Evolutionary conservation across 306 rosid genomes (phyloP), one percentile per base, ranked within the genome.

Genomic region (Morella rubra): DNA sequence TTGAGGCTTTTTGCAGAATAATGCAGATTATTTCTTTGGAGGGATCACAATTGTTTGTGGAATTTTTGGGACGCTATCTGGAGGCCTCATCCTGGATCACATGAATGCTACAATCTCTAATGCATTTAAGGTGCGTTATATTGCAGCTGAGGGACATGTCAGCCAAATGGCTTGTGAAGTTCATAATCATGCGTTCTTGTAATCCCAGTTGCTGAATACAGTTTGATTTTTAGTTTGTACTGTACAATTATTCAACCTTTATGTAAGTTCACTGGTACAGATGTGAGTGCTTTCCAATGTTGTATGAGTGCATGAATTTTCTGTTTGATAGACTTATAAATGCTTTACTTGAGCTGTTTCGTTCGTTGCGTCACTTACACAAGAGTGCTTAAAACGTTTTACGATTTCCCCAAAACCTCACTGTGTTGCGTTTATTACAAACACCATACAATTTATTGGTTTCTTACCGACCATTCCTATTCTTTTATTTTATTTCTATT

Each of bases 21-120:
- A 90, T 82, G 93, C 98, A 68, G 98, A 95, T 84, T 61, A 90
- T 87, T 74, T 90, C 69, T 95, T 92, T 73, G 98, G 98, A 83
- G 96, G 92, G 62, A 76, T 95, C 53, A 95, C 98, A 44, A 78
- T 95, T 42, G 67, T 92, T 55, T 92, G 96, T 77, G 98, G 98
- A 78, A 80, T 95, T 77, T 37, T 92, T 52, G 98, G 98, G 72
- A 89, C 98, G 12, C 69, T 95, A 74, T 74, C 88, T 61, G 98
- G 98, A 86, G 98, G 98, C 75, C 73, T 86, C 71, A 72, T 94
- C 76, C 97, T 94, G 70, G 98, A 94, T 83, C 84, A 75, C 81
- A 90, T 94, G 76, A 66, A 12, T 73, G 90, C 96, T 73, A 86
- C 97, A 46, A 88, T 95, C 81, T 64, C 96, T 59, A 95, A 95